Conservation (phyloP, 805 yeast species). For the Pichia californica region DNA sequence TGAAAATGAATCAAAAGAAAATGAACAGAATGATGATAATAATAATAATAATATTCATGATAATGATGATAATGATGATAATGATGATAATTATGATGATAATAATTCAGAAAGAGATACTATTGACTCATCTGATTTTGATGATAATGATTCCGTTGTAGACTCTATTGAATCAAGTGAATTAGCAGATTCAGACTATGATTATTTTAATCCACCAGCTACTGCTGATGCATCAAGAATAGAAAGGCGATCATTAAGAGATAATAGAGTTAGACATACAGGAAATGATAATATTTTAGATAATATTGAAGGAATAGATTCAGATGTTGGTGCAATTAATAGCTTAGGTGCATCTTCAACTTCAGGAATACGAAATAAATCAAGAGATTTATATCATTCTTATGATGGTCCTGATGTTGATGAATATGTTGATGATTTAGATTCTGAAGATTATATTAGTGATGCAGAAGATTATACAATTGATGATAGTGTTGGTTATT, state of each 20-base stretch:
- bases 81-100: neutral
- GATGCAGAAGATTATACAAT: slow-evolving; percentile 21
- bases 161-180: slow-evolving; percentile 22
- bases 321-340: neutral
- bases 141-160: slow-evolving; percentile 11
- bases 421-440: slow-evolving; percentile 16
- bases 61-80: neutral
- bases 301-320: too few relatives aligned
- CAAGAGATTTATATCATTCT: slow-evolving; percentile 4
- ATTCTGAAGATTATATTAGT: slow-evolving; percentile 24
- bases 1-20: too few relatives aligned
- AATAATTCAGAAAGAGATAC: slow-evolving; percentile 5
- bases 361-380: neutral
- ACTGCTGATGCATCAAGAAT: neutral
- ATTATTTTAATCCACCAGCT: slow-evolving; percentile 10
- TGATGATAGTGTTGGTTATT: slow-evolving; percentile 15
- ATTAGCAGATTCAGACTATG: slow-evolving; percentile 23
- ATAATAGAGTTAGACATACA: neutral
- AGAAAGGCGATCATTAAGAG: neutral
- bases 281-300: neutral
- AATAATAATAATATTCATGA: neutral
- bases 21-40: too few relatives aligned
- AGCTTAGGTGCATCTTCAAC: neutral
- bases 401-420: slow-evolving; percentile 8
- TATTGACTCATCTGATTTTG: slow-evolving; percentile 4